Conservation (phyloP, 2,329 filamentous ascomycete genomes). For the Colletotrichum lindemuthianum region DNA sequence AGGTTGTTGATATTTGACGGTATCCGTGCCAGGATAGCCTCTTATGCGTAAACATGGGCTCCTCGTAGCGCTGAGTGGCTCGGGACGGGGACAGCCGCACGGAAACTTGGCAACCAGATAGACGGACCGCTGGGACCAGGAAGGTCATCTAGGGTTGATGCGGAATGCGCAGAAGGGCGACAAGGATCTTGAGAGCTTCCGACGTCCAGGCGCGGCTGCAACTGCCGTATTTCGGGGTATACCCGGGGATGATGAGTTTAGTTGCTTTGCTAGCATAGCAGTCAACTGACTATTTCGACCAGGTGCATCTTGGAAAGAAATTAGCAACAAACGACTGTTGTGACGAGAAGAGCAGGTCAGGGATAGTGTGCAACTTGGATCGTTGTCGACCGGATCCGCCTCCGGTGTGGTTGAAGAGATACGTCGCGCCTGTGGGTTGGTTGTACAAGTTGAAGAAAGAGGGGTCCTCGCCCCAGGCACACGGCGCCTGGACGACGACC, state of each 20-base stretch:
- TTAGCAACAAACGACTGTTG: neutral
- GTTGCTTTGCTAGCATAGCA: neutral
- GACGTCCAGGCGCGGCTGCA: neutral
- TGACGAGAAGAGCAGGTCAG: neutral
- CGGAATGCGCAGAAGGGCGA: neutral
- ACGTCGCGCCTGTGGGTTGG: neutral
- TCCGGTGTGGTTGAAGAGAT: constrained; percentile 6
- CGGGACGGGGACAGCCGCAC: constrained; percentile 4
- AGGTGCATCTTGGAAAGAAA: neutral
- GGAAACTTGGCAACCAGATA: neutral
- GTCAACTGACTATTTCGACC: neutral
- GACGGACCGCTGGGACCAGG: neutral
- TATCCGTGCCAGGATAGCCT: constrained; percentile 18
- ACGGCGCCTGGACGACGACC: neutral
- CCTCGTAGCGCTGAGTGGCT: neutral
- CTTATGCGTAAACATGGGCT: constrained; percentile 1
- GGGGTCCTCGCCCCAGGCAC: constrained; percentile 3
- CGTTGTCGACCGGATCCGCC: constrained; percentile 13
- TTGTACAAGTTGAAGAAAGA: constrained; percentile 24
- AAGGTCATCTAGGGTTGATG: neutral
- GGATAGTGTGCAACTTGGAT: neutral
- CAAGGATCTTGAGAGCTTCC: constrained; percentile 7
- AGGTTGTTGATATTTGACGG: constrained; percentile 3
- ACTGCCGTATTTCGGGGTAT: neutral
- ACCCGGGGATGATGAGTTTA: neutral